Evolutionary conservation across 2,329 filamentous ascomycete species (phyloP).

Genomic region (Aaosphaeria pasadenensis): DNA sequence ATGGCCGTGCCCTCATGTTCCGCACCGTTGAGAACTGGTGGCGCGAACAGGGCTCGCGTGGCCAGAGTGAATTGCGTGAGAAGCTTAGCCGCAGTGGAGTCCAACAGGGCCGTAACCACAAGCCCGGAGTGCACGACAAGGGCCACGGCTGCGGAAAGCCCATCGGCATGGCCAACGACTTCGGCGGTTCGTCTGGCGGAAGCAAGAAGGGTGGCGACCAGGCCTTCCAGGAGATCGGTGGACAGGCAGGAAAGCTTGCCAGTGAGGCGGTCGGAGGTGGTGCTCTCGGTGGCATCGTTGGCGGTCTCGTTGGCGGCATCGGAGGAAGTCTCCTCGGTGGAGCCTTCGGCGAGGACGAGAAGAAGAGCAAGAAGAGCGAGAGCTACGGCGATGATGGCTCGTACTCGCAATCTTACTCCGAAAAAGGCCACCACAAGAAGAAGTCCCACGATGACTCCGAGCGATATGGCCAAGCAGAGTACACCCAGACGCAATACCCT

Average conservation of each 20-base stretch:
- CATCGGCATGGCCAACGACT: conserved; percentile 69
- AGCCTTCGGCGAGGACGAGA: conserved; percentile 53
- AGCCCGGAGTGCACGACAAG: conserved; percentile 76
- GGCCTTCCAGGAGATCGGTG: conserved; percentile 27
- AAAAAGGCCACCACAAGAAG: conserved; percentile 55
- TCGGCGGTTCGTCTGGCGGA: conserved; percentile 33
- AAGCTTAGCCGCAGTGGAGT: conserved; percentile 80
- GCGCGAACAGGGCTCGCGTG: conserved; percentile 60
- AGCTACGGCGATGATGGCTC: conserved; percentile 59
- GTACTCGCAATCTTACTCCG: conserved; percentile 58
- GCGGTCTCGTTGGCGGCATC: conserved; percentile 59
- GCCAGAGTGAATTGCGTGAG: conserved; percentile 65
- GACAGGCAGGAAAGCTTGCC: conserved; percentile 50
- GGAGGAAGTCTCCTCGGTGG: conserved; percentile 63
- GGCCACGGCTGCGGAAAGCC: conserved; percentile 84
- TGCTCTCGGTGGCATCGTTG: conserved; percentile 67
- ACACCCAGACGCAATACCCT: conserved; percentile 57
- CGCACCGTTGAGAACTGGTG: conserved; percentile 81
- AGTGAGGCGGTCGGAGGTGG: conserved; percentile 62
- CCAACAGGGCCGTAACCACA: conserved; percentile 75
- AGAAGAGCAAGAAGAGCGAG: conserved; percentile 52
- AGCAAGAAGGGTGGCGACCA: conserved; percentile 42
- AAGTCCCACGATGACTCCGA: conserved; percentile 36
- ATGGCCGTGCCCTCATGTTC: conserved; percentile 77
- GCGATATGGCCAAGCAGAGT: conserved; percentile 61